These are phyloP conservation scores for Ceratobasidium sp. DNA, from an alignment of 1,284 basidiomycete genomes.

Conservation along the genomic window DNA sequence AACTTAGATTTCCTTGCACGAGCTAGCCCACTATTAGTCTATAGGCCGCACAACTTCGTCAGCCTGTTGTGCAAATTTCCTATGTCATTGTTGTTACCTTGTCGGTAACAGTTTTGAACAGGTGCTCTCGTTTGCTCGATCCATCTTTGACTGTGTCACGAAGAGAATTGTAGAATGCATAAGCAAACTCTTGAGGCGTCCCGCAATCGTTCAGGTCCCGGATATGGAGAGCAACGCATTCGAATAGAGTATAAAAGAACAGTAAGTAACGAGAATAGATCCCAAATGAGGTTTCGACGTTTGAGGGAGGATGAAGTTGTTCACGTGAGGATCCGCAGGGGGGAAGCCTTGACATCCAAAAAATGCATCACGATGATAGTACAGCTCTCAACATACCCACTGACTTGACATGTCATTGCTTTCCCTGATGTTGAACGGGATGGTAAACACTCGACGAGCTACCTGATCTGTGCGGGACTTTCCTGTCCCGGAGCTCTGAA, in stretches of 20 bases:
- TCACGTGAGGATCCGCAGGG: too few species aligned
- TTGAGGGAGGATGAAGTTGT: too few species aligned
- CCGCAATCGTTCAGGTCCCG: background rate
- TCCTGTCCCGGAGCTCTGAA: slow-evolving; percentile 5
- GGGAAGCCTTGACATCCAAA: too few species aligned
- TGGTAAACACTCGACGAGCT: background rate
- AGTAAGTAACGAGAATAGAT: background rate
- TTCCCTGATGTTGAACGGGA: background rate
- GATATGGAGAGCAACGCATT: background rate
- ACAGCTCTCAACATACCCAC: background rate
- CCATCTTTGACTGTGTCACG: too few species aligned
- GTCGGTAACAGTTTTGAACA: background rate
- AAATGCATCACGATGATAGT: too few species aligned
- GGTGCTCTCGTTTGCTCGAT: background rate
- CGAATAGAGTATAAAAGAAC: background rate
- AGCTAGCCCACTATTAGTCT: too few species aligned
- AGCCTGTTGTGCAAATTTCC: too few species aligned
- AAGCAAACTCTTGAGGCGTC: background rate
- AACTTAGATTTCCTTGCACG: too few species aligned
- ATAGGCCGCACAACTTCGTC: too few species aligned
- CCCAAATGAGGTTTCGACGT: too few species aligned
- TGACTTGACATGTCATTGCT: background rate
- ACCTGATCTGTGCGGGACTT: background rate
- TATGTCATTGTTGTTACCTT: background rate
- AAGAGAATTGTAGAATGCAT: background rate